A percentile compares a stretch with the other conserved stretches of the same genome.
Conservation (phyloP, 208 protist species). For the Trypanosoma congolense region DNA sequence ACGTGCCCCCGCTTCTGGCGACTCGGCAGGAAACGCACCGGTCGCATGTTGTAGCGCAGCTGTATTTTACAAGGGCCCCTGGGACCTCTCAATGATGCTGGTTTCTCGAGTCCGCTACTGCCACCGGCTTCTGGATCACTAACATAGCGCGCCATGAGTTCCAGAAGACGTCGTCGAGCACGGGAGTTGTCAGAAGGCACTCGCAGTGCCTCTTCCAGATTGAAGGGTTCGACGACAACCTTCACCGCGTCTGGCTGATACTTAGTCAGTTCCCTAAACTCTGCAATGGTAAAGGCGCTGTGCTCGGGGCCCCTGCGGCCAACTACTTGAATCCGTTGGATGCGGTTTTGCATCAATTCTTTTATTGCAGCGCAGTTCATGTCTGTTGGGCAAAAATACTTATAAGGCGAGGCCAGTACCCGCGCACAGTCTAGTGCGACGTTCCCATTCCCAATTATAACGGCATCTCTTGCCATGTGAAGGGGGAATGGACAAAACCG, state of each 20-base stretch:
- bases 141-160: conserved; percentile 56
- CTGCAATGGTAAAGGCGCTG: conserved; percentile 93
- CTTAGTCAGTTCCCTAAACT: conserved; percentile 93
- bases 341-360: conserved; percentile 65
- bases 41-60: conserved; percentile 70
- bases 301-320: conserved; percentile 86
- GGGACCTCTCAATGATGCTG: not conserved
- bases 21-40: conserved; percentile 58
- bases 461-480: conserved; percentile 30
- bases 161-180: conserved; percentile 77
- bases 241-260: conserved; percentile 58
- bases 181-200: conserved; percentile 33
- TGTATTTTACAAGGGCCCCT: conserved; percentile 56
- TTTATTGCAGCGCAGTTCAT: conserved; percentile 82
- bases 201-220: conserved; percentile 32
- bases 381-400: conserved; percentile 86
- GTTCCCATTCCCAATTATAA: conserved; percentile 93
- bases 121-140: not conserved
- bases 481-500: conserved; percentile 74
- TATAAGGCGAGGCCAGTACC: conserved; percentile 69
- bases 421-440: conserved; percentile 94
- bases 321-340: conserved; percentile 77
- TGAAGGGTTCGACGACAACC: conserved; percentile 65
- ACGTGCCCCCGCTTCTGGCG: conserved; percentile 41
- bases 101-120: not conserved